Percentiles rank a stretch among this genome's conserved stretches.
phyloP scores from a whole-genome alignment of 2,329 filamentous ascomycete species.

The Xylariomycetidae sp. region DNA sequence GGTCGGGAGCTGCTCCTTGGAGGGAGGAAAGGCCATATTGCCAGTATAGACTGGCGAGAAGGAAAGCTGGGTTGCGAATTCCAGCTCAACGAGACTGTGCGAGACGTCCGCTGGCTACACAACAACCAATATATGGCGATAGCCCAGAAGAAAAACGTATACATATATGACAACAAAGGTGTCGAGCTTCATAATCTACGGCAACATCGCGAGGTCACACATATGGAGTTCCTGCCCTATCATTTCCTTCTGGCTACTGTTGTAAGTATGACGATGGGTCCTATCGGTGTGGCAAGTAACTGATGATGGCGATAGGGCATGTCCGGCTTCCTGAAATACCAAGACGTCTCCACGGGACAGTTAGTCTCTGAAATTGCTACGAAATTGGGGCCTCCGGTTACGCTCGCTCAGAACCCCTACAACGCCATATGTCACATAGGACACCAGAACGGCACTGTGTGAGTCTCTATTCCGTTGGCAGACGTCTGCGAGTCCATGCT shows the following conservation, averaged over 20 bases:
- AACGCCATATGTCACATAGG: constrained; percentile 91
- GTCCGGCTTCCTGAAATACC: constrained; percentile 63
- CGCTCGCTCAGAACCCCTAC: constrained; percentile 81
- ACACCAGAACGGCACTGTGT: constrained; percentile 90
- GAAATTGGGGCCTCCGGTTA: constrained; percentile 73
- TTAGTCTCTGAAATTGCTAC: constrained; percentile 82
- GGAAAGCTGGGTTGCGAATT: constrained; percentile 88
- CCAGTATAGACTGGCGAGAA: constrained; percentile 92
- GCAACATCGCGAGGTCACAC: constrained; percentile 84
- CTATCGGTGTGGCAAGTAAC: too few relatives aligned
- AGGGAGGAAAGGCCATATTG: constrained; percentile 87
- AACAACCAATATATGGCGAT: constrained; percentile 47
- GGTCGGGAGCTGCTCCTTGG: constrained; percentile 80
- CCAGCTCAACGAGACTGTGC: constrained; percentile 82
- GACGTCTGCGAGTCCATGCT: too few relatives aligned
- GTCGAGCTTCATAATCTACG: constrained; percentile 88
- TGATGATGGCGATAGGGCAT: constrained; percentile 8
- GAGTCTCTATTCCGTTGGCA: too few relatives aligned
- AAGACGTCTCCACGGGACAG: constrained; percentile 89
- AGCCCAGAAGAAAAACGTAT: constrained; percentile 92
- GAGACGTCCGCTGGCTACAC: constrained; percentile 87
- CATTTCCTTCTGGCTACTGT: constrained; percentile 89
- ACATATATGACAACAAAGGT: constrained; percentile 80
- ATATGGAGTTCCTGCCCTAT: constrained; percentile 74
- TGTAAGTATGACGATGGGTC: too few relatives aligned